Conservation (phyloP, 805 yeast genomes). For the Teunomyces pallodes region DNA sequence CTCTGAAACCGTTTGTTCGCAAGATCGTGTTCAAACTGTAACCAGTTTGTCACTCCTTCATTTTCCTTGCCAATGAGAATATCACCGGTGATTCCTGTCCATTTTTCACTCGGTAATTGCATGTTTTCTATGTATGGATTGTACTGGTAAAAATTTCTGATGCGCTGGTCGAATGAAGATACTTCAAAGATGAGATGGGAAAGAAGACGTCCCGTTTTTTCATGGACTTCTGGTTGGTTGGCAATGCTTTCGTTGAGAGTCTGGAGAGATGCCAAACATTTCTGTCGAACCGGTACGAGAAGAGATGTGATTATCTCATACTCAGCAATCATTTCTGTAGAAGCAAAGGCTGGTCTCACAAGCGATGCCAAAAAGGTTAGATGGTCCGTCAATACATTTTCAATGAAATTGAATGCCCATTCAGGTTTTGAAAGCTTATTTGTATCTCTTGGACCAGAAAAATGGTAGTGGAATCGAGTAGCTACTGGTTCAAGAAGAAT, state of each 20-base stretch:
- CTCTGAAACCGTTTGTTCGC: conserved; percentile 48
- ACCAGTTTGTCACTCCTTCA: conserved; percentile 47
- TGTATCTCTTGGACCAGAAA: conserved; percentile 53
- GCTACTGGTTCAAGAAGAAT: conserved; percentile 45
- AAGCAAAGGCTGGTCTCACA: conserved; percentile 32
- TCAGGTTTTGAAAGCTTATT: conserved; percentile 69
- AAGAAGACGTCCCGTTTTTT: conserved; percentile 46
- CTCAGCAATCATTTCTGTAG: conserved; percentile 25
- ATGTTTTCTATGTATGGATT: conserved; percentile 35
- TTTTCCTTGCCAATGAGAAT: conserved; percentile 27
- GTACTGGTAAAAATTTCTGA: conserved; percentile 45
- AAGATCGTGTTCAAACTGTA: conserved; percentile 49
- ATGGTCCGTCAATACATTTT: conserved; percentile 41
- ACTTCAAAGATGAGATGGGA: conserved; percentile 60
- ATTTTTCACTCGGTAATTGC: conserved; percentile 27
- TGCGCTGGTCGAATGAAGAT: conserved; percentile 53
- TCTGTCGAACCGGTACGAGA: conserved; percentile 45
- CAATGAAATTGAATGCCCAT: conserved; percentile 58
- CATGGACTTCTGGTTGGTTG: conserved; percentile 15
- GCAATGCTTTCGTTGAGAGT: conserved; percentile 23
- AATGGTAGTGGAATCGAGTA: conserved; percentile 58
- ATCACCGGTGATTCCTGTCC: conserved; percentile 50
- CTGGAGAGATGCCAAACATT: conserved; percentile 30
- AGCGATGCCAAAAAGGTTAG: conserved; percentile 38
- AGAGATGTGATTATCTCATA: conserved; percentile 45